These are phyloP conservation scores for Backusella liffmaniae DNA, from an alignment of 192 early-diverging fungal genomes.

Conservation along the genomic window DNA sequence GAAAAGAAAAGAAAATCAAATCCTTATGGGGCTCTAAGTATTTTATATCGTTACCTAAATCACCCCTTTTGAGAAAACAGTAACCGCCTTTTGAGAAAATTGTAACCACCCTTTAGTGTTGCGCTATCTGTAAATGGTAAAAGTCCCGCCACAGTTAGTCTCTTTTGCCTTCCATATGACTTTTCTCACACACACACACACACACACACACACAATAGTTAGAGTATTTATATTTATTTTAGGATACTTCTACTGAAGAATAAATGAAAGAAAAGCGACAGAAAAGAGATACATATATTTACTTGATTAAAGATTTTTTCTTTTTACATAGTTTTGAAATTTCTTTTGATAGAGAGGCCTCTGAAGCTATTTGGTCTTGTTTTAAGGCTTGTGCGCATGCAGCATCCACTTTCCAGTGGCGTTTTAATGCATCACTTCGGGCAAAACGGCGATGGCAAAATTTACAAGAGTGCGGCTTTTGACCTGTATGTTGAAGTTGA, in stretches of 20 bases:
- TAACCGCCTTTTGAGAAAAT: too few relatives aligned
- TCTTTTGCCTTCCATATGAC: neutral
- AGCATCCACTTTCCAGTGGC: conserved; percentile 42
- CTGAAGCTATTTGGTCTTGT: neutral
- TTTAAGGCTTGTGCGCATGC: conserved; percentile 13
- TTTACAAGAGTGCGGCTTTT: conserved; percentile 73
- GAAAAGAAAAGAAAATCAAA: too few relatives aligned
- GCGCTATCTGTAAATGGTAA: neutral
- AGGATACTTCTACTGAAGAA: neutral
- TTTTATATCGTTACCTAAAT: too few relatives aligned
- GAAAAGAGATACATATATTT: neutral
- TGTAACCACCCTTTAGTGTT: too few relatives aligned
- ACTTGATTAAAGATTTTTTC: neutral
- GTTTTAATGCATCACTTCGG: conserved; percentile 68
- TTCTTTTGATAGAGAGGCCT: conserved; percentile 5
- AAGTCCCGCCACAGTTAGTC: neutral
- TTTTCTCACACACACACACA: neutral
- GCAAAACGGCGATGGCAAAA: conserved; percentile 78
- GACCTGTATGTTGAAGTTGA: conserved; percentile 68
- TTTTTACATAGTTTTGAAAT: conserved; percentile 1
- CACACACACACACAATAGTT: neutral
- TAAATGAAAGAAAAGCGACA: neutral
- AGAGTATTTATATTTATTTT: neutral
- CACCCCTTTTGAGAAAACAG: too few relatives aligned
- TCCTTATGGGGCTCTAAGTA: too few relatives aligned